A percentile compares a stretch with the other conserved stretches of the same genome.
These are phyloP conservation scores for Solanum rostratum DNA, from an alignment of 257 asterid genomes.

Conservation along the genomic window DNA sequence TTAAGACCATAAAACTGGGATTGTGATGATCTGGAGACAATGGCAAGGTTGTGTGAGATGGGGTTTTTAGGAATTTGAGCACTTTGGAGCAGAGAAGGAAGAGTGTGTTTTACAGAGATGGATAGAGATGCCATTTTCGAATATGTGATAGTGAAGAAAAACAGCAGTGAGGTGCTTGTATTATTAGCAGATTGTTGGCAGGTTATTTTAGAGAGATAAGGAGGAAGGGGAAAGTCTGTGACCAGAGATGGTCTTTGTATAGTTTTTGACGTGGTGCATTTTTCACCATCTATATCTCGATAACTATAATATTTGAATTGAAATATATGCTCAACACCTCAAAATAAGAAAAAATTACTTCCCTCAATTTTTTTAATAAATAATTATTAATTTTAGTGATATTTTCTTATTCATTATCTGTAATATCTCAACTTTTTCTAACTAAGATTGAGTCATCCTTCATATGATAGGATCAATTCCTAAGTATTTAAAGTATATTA, in stretches of 20 bases:
- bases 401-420: too few species aligned
- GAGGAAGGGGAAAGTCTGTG: neutral
- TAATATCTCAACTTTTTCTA: too few species aligned
- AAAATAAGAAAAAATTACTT: too few species aligned
- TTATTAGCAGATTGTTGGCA: neutral
- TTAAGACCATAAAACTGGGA: conserved; percentile 66
- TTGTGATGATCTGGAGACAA: conserved; percentile 42
- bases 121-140: conserved; percentile 53
- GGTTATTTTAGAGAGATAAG: neutral
- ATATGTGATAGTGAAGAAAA: neutral
- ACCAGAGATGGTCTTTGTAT: neutral
- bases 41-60: conserved; percentile 20
- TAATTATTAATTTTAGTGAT: too few species aligned
- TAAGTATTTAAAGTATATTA: too few species aligned
- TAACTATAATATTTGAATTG: neutral
- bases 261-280: neutral
- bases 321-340: neutral
- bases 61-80: conserved; percentile 36
- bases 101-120: conserved; percentile 31
- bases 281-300: neutral
- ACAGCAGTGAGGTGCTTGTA: neutral
- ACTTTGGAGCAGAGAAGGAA: conserved; percentile 39
- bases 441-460: too few species aligned
- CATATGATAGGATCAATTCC: too few species aligned
- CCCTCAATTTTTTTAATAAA: too few species aligned